A percentile compares a stretch with the other conserved stretches of the same genome.
These are phyloP conservation scores for Penium margaritaceum DNA, from an alignment of 139 green algal genomes.

Conservation along the genomic window DNA sequence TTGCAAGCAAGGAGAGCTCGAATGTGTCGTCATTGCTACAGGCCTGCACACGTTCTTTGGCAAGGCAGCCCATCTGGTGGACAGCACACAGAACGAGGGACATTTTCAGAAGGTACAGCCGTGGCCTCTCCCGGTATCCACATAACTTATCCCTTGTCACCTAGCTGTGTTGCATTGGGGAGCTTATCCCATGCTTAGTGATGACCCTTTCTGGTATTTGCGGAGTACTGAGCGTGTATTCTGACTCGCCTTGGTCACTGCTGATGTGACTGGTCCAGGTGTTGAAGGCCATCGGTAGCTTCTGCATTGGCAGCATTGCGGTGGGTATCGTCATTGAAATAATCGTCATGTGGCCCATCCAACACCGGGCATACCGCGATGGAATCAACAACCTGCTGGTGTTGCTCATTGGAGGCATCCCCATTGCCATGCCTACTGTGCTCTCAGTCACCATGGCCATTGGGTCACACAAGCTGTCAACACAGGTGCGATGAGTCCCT, in stretches of 20 bases:
- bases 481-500: too few species aligned
- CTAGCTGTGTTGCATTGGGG: too few species aligned
- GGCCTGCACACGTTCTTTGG: constrained; percentile 80
- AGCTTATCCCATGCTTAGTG: too few species aligned
- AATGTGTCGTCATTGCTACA: constrained; percentile 68
- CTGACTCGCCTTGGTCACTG: too few species aligned
- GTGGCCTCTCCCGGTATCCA: too few species aligned
- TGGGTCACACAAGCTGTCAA: constrained; percentile 70
- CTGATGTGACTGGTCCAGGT: neutral
- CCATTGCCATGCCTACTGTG: constrained; percentile 88
- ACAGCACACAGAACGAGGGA: constrained; percentile 65
- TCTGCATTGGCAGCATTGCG: constrained; percentile 72
- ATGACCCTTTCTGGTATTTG: too few species aligned
- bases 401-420: constrained; percentile 81
- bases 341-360: constrained; percentile 35
- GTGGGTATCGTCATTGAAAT: constrained; percentile 41
- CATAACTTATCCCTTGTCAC: too few species aligned
- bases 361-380: constrained; percentile 13
- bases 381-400: constrained; percentile 71
- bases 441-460: constrained; percentile 79
- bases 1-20: constrained; percentile 78
- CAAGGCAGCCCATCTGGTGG: constrained; percentile 66
- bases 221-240: too few species aligned
- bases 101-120: constrained; percentile 70
- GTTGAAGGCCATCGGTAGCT: constrained; percentile 59